Conservation (phyloP, 139 green algal genomes). For the Gonium pectorale region DNA sequence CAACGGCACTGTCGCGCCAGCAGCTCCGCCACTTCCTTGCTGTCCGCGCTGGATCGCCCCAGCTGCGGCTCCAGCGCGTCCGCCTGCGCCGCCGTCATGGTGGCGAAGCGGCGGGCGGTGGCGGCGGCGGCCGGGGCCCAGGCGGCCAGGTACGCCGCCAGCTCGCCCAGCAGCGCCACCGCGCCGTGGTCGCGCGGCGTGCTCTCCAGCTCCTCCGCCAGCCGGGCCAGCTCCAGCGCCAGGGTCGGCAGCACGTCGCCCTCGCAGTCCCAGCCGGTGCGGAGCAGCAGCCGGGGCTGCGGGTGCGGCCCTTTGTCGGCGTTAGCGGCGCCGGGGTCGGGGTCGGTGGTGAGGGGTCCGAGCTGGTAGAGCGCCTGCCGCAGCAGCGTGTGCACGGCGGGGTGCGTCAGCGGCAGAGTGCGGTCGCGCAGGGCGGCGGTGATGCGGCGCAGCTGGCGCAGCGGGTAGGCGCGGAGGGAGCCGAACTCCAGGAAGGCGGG, state of each 20-base stretch:
- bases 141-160: constrained; percentile 56
- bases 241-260: constrained; percentile 42
- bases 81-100: constrained; percentile 42
- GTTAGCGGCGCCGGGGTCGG: no score
- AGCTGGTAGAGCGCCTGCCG: constrained; percentile 60
- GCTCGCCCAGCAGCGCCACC: constrained; percentile 56
- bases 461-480: constrained; percentile 47
- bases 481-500: constrained; percentile 35
- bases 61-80: constrained; percentile 48
- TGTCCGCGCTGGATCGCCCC: not conserved
- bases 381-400: constrained; percentile 52
- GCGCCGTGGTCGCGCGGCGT: constrained; percentile 44
- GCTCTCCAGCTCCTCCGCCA: constrained; percentile 53
- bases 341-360: not conserved
- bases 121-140: constrained; percentile 4
- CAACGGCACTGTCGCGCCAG: constrained; percentile 41
- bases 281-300: constrained; percentile 49
- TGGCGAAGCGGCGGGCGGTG: constrained; percentile 55
- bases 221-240: constrained; percentile 25
- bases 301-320: no score
- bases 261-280: constrained; percentile 29
- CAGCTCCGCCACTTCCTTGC: not conserved
- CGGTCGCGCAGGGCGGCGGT: constrained; percentile 42
- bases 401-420: constrained; percentile 42
- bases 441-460: constrained; percentile 49